Evolutionary conservation across 371 early-diverging fungal genomes (phyloP), one percentile per base, ranked within the genome.

Genomic region (Lichtheimia ramosa): DNA sequence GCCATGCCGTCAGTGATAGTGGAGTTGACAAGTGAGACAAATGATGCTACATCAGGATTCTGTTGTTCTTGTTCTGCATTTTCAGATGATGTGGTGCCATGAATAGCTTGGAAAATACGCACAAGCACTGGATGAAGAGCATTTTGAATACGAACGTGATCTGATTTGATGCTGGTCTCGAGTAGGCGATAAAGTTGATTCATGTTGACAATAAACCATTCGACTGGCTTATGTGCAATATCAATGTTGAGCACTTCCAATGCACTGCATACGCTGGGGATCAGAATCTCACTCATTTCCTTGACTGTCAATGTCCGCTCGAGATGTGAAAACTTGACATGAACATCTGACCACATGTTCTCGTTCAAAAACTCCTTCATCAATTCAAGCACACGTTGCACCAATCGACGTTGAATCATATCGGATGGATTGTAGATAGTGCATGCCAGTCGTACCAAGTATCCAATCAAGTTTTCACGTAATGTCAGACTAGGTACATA

Each of bases 401-500:
- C 76, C 6, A 90, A 68, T 67, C 63, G 75, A 67, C 73, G 81
- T 73, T 65, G 77, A 18, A 56, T 73, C 55, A 52, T 48, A 52
- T 81, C 81, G 0, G 70, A 54, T 23, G 87, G 83, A 21, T 89
- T 92, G 53, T 64, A 74, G 25, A 86, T 65, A 5, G 79, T 79
- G 48, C 88, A 88, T 3, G 88, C 84, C 59, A 95, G 86, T 12
- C 92, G 85, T 14, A 89, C 84, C 25, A 93, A 63, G 59, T 86
- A 93, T 15, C 81, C 84, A 12, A 92, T 65, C 8, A 90, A 69
- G 15, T 80, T 83, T 62, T 93, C 94, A 3, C 88, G 81, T 20
- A 89, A 56, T 20, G 78, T 73, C 5, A 82, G 64, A 55, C 79
- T 81, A 3, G 85, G 84, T 1, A 70, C 75, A 56, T 85, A 88